Percentiles rank a stretch among this genome's conserved stretches.
Evolutionary conservation across 2,329 filamentous ascomycete genomes (phyloP).

Genomic region (Zasmidium citrigriseum): DNA sequence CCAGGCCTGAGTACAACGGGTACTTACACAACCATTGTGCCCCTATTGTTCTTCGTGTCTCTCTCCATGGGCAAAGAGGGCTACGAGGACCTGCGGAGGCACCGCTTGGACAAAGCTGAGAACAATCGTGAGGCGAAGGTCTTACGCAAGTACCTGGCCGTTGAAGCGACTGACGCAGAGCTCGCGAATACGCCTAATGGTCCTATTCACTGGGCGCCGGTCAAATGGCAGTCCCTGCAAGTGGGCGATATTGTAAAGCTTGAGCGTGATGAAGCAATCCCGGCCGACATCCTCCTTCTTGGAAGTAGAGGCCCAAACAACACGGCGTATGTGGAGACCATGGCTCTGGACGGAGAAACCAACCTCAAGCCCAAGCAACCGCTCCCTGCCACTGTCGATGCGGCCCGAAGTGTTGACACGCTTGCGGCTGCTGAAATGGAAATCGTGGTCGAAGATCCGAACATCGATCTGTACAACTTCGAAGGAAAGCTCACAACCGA

Average conservation of each 20-base stretch:
- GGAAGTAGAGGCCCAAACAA: slow-evolving; percentile 74
- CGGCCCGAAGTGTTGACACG: slow-evolving; percentile 65
- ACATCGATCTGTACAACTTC: slow-evolving; percentile 72
- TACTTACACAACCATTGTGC: slow-evolving; percentile 81
- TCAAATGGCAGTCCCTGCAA: slow-evolving; percentile 75
- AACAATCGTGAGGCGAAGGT: slow-evolving; percentile 52
- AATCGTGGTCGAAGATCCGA: slow-evolving; percentile 66
- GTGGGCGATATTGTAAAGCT: slow-evolving; percentile 81
- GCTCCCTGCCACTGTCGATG: slow-evolving; percentile 42
- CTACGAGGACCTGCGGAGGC: slow-evolving; percentile 83
- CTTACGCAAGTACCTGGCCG: slow-evolving; percentile 19
- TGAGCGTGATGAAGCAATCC: slow-evolving; percentile 70
- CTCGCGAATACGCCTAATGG: slow-evolving; percentile 8
- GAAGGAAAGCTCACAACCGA: slow-evolving; percentile 64
- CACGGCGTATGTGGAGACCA: slow-evolving; percentile 77
- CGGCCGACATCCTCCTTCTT: slow-evolving; percentile 76
- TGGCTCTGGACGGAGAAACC: slow-evolving; percentile 76
- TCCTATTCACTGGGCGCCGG: slow-evolving; percentile 58
- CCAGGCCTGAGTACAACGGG: slow-evolving; percentile 88
- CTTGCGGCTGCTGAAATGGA: slow-evolving; percentile 39
- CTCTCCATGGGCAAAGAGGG: slow-evolving; percentile 92
- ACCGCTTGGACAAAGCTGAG: slow-evolving; percentile 80
- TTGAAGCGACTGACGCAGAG: slow-evolving; percentile 1
- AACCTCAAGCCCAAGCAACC: slow-evolving; percentile 75
- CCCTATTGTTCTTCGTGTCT: slow-evolving; percentile 77